Base-by-base conservation (phyloP, 2,329 filamentous ascomycete genomes). In the Colletotrichum tofieldiae region DNA sequence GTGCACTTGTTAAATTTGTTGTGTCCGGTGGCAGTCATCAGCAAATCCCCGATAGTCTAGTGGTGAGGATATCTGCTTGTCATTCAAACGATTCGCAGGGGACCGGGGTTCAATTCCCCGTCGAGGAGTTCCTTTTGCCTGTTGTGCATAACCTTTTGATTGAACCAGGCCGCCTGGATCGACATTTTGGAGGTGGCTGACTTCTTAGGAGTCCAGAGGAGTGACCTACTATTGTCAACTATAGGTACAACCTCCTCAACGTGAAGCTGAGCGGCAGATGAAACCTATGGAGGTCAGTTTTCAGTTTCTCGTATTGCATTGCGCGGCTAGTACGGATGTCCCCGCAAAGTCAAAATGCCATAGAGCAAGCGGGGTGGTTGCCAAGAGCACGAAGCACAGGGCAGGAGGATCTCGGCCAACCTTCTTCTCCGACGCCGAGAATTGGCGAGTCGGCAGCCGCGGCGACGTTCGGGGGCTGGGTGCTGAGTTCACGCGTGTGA, bases 81-180 rank as follows among this genome's bases (percentile, higher is more conserved):
- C 23, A 26, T 26, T 26, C 23, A 26, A 26, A 26, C 23, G 23
- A 26, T 26, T 26, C 23, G 23, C 23, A 52, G 69, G 69, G 69
- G 69, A 72, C 69, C 69, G 69, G 69, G 69, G 65, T 72, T 72
- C 69, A 72, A 72, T 72, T 72, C 69, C 69, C 69, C 69, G 69
- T 72, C 69, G 69, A 72, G 69, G 69, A 72, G 69, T 9, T 35
- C 9, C 29, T 49, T 26, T 49, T 47, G 9, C 2, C 29, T 5
- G 1, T 37, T 23, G 12, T 11, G 1, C 3, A 18, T 3, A 0
- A 7, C 14, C 26, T 49, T 18, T 23, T 54, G 14, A 32, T 8
- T 4, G 14, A 20, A 47, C n/a, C 11, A 49, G 1, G n/a, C 5
- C n/a, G 45, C 23, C 3, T 23, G 45, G 11, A 49, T 9, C 9